These are phyloP conservation scores for Botryotinia convoluta DNA, from an alignment of 2,329 filamentous ascomycete genomes.

Conservation along the genomic window DNA sequence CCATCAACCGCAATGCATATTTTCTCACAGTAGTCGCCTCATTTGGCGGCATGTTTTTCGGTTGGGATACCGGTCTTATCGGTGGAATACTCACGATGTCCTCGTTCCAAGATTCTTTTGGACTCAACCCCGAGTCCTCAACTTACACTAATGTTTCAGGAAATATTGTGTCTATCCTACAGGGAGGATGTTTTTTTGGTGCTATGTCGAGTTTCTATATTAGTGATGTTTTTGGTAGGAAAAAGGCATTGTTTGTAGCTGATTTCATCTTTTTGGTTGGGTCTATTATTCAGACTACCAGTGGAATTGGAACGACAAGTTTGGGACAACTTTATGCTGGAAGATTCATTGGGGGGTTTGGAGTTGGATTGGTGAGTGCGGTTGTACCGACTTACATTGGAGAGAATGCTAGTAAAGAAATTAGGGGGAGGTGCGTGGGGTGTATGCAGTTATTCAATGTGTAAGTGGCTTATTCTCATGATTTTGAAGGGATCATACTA, in stretches of 20 bases:
- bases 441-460: slow-evolving; percentile 25
- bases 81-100: slow-evolving; percentile 67
- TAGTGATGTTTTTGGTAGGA: slow-evolving; percentile 36
- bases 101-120: slow-evolving; percentile 49
- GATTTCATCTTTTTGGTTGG: slow-evolving; percentile 21
- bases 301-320: slow-evolving; percentile 19
- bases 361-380: slow-evolving; percentile 22
- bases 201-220: slow-evolving; percentile 48
- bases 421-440: slow-evolving; percentile 23
- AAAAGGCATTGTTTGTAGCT: slow-evolving; percentile 20
- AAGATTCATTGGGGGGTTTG: slow-evolving; percentile 23
- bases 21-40: slow-evolving; percentile 43
- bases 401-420: slow-evolving; percentile 22
- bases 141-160: slow-evolving; percentile 5
- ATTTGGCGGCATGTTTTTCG: slow-evolving; percentile 62
- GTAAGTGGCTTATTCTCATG: background rate
- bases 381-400: slow-evolving; percentile 25
- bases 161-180: slow-evolving; percentile 60
- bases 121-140: background rate
- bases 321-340: slow-evolving; percentile 19
- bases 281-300: slow-evolving; percentile 18
- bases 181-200: slow-evolving; percentile 64
- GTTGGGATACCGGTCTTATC: slow-evolving; percentile 69
- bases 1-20: slow-evolving; percentile 19
- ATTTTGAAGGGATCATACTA: background rate